Base-by-base conservation (phyloP, 352 stramenopile species). In the Phytopythium delawarense region DNA sequence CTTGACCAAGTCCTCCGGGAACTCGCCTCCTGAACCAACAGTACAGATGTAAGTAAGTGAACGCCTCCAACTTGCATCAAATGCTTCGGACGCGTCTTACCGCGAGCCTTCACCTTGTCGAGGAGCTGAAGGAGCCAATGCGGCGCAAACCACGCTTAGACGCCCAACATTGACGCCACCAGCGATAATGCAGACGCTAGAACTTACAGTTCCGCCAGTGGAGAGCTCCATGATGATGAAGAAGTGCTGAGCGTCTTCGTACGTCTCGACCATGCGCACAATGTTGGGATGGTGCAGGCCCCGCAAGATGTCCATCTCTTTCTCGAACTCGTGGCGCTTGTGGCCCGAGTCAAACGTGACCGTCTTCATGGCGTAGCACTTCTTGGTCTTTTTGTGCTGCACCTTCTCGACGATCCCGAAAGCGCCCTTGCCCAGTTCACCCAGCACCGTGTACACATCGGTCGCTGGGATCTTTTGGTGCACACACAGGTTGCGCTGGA, bases 181-280 rank as follows among this genome's bases (percentile, higher is more conserved):
- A 59, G 34, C 30, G 6, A 54, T 13, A 16, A 56, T 40, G 2
- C 5, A 62, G n/a, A 28, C n/a, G 30, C 46, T 35, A 28, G 62
- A 62, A 42, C 71, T 2, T 63, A 88, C 78, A 53, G 81, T 91
- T 57, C 84, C 84, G 5, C 76, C 77, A 11, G 75, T 67, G 42
- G 79, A 84, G 32, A 94, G 78, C 64, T 94, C 84, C 84, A 94
- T 94, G 74, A 94, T 89, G 66, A 94, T 92, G 62, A 88, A 89
- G 62, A 94, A 92, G 57, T 91, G 81, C 52, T 87, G 70, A 35
- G 74, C 64, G 39, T 89, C 79, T 64, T 94, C 83, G 40, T 80
- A 94, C 1, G 84, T 94, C 60, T 94, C 84, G 7, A 92, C 50
- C 75, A 94, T 88, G 20, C 76, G 76, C 59, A 94, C 84, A 44